These are phyloP conservation scores for Dryas alaskensis DNA, from an alignment of 306 rosid genomes.

Conservation along the genomic window DNA sequence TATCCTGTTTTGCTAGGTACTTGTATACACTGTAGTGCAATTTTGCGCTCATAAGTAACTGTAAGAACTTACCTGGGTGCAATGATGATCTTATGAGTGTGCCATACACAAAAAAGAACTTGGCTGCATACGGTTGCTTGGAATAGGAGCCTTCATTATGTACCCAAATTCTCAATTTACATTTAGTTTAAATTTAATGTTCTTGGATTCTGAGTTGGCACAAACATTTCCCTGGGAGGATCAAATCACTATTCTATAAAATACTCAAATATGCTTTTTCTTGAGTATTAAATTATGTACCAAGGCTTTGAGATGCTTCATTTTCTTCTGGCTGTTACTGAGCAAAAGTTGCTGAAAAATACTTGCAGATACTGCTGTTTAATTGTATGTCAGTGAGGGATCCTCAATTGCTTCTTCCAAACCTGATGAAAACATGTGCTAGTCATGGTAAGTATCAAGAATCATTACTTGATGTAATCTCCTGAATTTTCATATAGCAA, in stretches of 20 bases:
- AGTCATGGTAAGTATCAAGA: constrained; percentile 60
- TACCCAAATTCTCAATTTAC: background rate
- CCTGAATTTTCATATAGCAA: constrained; percentile 9
- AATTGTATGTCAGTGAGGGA: constrained; percentile 93
- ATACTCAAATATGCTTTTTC: background rate
- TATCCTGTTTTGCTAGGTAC: background rate
- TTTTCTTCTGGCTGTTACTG: constrained; percentile 19
- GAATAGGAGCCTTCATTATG: background rate
- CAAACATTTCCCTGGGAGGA: background rate
- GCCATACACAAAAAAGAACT: background rate
- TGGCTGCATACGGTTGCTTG: background rate
- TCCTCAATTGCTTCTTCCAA: constrained; percentile 84
- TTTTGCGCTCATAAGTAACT: background rate
- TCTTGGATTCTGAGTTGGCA: background rate
- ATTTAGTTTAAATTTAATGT: background rate
- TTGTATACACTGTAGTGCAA: background rate
- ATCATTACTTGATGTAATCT: constrained; percentile 16
- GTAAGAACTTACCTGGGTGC: background rate
- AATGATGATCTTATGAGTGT: background rate
- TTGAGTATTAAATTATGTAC: background rate
- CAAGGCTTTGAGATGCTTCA: constrained; percentile 12
- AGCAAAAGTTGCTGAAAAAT: constrained; percentile 16
- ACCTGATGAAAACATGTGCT: constrained; percentile 76
- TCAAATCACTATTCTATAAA: background rate
- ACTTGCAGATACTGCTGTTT: constrained; percentile 81